Evolutionary conservation across 305 asterid genomes (phyloP).

Genomic region (Andrographis paniculata): DNA sequence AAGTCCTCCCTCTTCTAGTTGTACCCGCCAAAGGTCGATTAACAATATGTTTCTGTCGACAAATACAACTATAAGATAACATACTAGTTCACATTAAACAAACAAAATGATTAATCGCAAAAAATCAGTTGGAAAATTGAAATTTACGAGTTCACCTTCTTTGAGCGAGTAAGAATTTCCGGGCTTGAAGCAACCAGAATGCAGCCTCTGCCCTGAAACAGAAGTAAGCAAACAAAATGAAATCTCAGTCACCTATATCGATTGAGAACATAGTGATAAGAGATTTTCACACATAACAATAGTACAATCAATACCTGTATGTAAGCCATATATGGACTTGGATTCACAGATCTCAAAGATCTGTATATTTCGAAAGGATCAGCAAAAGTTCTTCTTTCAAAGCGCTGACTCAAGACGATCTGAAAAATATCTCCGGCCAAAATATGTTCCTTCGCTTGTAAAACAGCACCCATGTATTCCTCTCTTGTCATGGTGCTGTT

Average conservation of each 20-base stretch:
- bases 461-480: slow-evolving; percentile 62
- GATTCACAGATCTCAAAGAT: slow-evolving; percentile 83
- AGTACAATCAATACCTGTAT: slow-evolving; percentile 72
- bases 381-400: slow-evolving; percentile 79
- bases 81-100: not conserved
- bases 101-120: not conserved
- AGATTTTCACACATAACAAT: slow-evolving; percentile 8
- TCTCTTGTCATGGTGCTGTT: slow-evolving; percentile 61
- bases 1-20: slow-evolving; percentile 61
- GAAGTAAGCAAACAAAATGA: slow-evolving; percentile 10
- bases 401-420: slow-evolving; percentile 85
- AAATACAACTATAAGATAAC: not conserved
- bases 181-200: slow-evolving; percentile 90
- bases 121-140: not conserved
- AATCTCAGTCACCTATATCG: not conserved
- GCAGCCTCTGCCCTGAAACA: slow-evolving; percentile 71
- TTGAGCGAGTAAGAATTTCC: slow-evolving; percentile 69
- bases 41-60: slow-evolving; percentile 46
- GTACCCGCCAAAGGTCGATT: slow-evolving; percentile 93
- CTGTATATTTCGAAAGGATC: slow-evolving; percentile 89
- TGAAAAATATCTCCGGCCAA: slow-evolving; percentile 82
- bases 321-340: slow-evolving; percentile 87
- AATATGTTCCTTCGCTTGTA: slow-evolving; percentile 78
- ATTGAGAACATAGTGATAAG: not conserved
- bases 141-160: slow-evolving; percentile 39